These are phyloP conservation scores for Discostella pseudostelligera DNA, from an alignment of 108 stramenopile genomes.

Conservation along the genomic window DNA sequence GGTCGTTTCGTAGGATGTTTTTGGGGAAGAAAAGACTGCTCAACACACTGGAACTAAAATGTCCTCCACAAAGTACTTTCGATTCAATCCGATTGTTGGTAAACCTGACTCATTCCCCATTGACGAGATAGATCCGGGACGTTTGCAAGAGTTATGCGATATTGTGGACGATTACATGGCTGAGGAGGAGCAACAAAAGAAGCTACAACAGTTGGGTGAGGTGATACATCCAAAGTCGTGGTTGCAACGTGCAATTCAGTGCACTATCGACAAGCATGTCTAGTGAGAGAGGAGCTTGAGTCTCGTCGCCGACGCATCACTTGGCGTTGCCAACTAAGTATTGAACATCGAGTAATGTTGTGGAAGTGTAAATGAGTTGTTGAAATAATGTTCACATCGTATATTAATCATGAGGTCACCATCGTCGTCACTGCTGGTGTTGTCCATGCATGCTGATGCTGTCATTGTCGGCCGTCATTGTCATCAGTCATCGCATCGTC, in stretches of 20 bases:
- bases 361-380: too few species aligned
- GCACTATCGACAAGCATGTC: constrained; percentile 1
- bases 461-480: too few species aligned
- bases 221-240: constrained; percentile 28
- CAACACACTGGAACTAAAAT: constrained; percentile 40
- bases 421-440: too few species aligned
- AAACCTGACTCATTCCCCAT: constrained; percentile 61
- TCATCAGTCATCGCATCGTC: too few species aligned
- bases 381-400: too few species aligned
- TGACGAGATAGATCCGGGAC: constrained; percentile 69
- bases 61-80: constrained; percentile 68
- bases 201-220: constrained; percentile 49
- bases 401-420: too few species aligned
- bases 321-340: background rate
- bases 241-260: constrained; percentile 8
- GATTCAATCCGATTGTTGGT: constrained; percentile 80
- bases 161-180: constrained; percentile 72
- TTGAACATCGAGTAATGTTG: too few species aligned
- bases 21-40: constrained; percentile 62
- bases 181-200: constrained; percentile 62
- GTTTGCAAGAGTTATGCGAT: constrained; percentile 55
- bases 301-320: background rate
- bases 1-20: constrained; percentile 49
- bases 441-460: too few species aligned
- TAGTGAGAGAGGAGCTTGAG: background rate